Evolutionary conservation across 2,329 filamentous ascomycete species (phyloP), one percentile per base, ranked within the genome.

Genomic region (Tolypocladium sp.): DNA sequence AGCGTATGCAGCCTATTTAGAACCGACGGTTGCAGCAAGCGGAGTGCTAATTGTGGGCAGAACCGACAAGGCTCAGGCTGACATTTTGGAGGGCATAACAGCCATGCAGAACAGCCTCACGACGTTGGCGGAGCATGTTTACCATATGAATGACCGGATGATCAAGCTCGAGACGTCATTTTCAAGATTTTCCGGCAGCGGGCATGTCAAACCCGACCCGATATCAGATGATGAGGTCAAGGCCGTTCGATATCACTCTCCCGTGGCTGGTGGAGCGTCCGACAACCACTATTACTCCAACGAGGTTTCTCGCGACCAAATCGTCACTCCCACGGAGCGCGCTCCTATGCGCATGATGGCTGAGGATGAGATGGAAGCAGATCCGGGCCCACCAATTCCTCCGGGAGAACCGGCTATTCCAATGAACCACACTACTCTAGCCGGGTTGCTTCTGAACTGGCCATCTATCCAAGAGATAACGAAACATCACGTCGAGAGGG

Each of bases 371-470:
- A 71, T 77, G 56, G 80, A 84, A 59, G 74, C 74, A 2, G 78
- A 81, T 52, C 79, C 81, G 25, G 79, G 80, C 9, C 78, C 79
- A 9, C 74, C 78, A 13, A 80, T 83, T 8, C 76, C 74, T 15
- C 81, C 81, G 1, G 85, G 84, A 54, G 81, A 86, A 63, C 82
- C 89, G 17, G 84, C 88, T 2, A 90, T 96, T 59, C 90, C 91
- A 1, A 83, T 87, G 35, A 90, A 96, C 64, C 93, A 97, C 68
- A 95, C 91, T 0, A 97, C 92, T 0, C 85, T 91, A n/a, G 92
- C 92, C 1, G 90, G 94, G 56, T 84, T 92, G 62, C 77, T 97
- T 22, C 76, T 97, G 35, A 79, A 82, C 54, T 92, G 89, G 86
- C 82, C 82, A 0, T 82, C 86, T 0, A 91, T 94, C 58, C 74